Conservation (phyloP, 208 protist genomes). For the Leishmania arabica region DNA sequence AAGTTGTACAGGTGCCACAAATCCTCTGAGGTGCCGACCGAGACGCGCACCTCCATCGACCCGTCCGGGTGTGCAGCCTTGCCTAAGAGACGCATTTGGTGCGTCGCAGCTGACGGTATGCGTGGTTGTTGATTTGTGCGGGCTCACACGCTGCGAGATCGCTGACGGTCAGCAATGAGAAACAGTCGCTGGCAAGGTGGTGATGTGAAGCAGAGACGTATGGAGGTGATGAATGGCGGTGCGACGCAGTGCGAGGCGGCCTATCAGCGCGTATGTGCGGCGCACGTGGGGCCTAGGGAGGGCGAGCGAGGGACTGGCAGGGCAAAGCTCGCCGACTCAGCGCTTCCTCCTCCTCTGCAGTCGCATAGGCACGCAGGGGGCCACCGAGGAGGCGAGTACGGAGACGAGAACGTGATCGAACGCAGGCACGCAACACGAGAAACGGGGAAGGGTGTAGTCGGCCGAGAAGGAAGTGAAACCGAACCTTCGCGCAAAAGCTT, state of each 20-base stretch:
- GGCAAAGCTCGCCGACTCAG: background rate
- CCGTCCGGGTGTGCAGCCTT: constrained; percentile 66
- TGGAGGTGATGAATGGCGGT: background rate
- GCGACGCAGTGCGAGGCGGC: background rate
- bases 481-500: background rate
- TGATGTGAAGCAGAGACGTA: background rate
- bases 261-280: background rate
- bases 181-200: background rate
- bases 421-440: background rate
- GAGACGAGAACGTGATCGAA: background rate
- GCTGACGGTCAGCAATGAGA: background rate
- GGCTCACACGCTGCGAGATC: background rate
- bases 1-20: constrained; percentile 98
- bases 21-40: constrained; percentile 90
- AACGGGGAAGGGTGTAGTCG: background rate
- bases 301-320: background rate
- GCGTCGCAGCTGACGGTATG: background rate
- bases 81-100: constrained; percentile 65
- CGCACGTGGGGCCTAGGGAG: background rate
- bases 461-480: background rate
- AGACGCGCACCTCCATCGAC: constrained; percentile 86
- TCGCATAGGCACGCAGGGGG: background rate
- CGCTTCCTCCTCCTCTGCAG: background rate
- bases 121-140: no score
- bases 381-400: background rate